Base-by-base conservation (phyloP, 2,329 filamentous ascomycete genomes). In the Daldinia sp. region DNA sequence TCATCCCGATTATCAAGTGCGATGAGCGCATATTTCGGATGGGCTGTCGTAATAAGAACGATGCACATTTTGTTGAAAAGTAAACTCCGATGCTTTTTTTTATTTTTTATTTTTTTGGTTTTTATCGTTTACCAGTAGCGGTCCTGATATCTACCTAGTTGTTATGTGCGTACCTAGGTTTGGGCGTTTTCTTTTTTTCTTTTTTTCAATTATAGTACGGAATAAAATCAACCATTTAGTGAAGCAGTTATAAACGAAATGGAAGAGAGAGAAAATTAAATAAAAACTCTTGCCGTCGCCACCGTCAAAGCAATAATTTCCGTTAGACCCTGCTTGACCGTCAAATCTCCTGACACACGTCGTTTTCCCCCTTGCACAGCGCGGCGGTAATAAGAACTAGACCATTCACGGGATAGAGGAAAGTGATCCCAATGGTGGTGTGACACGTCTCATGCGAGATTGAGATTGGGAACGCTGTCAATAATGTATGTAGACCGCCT, bases 1-100 rank as follows among this genome's bases (percentile, higher is more conserved):
- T 90, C 90, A 79, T 94, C 91, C 70, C 91, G 86, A 76, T 94
- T 94, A 78, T 93, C 87, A 73, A 93, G 81, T 63, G 92, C 79
- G 70, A 94, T 90, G 63, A 94, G 82, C 23, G 89, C 84, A 77
- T 94, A 94, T 68, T 85, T 81, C 8, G 91, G 91, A 73, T 94
- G 91, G 45, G 89, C 84, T 15, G 90, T 94, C 23, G 90, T 92
- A 61, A 92, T 80, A 45, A 94, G 81, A 49, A 87, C 88, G 78
- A 94, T 93, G 75, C 91, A 94, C 91, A 94, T 94, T 58, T 50
- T 76, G 66, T 35, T 47, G 15, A 9, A 25, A 34, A 21, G 25
- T 25, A 29, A 58, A 7, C n/a, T 9, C n/a, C 21, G 17, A 30
- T 15, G 21, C n/a, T 8, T 29, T 25, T 39, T 41, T 25, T 25